Conservation (phyloP, 345 rosid genomes). For the Microthlaspi erraticum region DNA sequence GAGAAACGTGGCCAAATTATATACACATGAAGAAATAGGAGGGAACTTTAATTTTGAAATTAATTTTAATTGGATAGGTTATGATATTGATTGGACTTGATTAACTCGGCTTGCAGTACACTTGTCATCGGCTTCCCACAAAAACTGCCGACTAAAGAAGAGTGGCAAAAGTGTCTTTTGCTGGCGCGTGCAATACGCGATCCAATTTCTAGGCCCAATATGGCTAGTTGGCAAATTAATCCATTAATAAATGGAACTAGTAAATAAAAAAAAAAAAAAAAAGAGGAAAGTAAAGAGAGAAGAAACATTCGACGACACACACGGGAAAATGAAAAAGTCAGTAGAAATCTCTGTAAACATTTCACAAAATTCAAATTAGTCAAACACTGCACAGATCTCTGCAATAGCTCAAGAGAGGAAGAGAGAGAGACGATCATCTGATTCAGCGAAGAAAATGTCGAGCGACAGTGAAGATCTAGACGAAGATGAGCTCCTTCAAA, state of each 20-base stretch:
- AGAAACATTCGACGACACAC: conserved; percentile 5
- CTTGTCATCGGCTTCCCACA: too few species aligned
- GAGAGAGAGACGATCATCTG: conserved; percentile 10
- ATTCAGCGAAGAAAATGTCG: conserved; percentile 58
- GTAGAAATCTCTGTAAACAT: not conserved
- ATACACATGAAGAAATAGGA: too few species aligned
- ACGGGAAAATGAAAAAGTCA: conserved; percentile 28
- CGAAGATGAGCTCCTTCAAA: conserved; percentile 97
- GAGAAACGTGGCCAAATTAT: too few species aligned
- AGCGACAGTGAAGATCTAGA: conserved; percentile 74
- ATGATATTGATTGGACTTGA: too few species aligned
- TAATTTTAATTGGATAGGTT: too few species aligned
- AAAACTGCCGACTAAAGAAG: too few species aligned
- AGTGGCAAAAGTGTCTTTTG: too few species aligned
- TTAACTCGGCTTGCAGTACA: too few species aligned
- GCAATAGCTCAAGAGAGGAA: conserved; percentile 7
- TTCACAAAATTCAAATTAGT: conserved; percentile 11
- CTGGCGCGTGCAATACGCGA: too few species aligned
- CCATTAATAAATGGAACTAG: not conserved
- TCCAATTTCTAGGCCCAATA: too few species aligned
- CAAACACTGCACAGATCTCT: conserved; percentile 40
- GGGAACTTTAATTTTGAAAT: too few species aligned
- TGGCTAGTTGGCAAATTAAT: too few species aligned
- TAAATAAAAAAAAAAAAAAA: not conserved
- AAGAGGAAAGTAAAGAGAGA: not conserved